Evolutionary conservation across 2,329 filamentous ascomycete genomes (phyloP).

Genomic region (Ophiostoma novo-ulmi): DNA sequence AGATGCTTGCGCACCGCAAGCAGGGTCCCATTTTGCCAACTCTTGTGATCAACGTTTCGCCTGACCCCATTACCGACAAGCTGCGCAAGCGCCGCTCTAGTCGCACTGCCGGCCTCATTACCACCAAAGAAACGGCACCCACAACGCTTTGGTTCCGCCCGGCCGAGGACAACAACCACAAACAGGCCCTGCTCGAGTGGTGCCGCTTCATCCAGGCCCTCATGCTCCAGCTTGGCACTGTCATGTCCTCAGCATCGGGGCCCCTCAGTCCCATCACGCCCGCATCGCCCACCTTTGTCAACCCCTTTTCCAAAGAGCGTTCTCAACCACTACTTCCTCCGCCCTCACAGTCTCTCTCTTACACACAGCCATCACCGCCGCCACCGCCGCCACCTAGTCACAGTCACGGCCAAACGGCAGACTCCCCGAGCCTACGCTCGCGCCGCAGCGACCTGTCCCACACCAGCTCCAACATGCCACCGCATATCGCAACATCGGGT

Average conservation of each 20-base stretch:
- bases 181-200: constrained; percentile 55
- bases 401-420: constrained; percentile 33
- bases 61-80: constrained; percentile 51
- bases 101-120: constrained; percentile 53
- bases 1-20: constrained; percentile 57
- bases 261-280: constrained; percentile 50
- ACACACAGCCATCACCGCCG: not conserved
- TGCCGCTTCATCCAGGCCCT: constrained; percentile 46
- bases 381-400: not conserved
- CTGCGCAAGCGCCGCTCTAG: constrained; percentile 61
- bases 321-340: not conserved
- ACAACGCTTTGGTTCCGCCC: constrained; percentile 54
- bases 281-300: constrained; percentile 49
- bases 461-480: constrained; percentile 27
- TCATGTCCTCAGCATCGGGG: constrained; percentile 11
- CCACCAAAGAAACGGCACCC: constrained; percentile 46
- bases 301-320: constrained; percentile 41
- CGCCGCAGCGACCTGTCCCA: constrained; percentile 57
- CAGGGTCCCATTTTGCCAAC: constrained; percentile 56
- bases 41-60: constrained; percentile 51
- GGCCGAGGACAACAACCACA: constrained; percentile 42
- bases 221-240: constrained; percentile 32
- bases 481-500: constrained; percentile 17
- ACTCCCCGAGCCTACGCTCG: constrained; percentile 57
- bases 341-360: not conserved